Conservation (phyloP, 768 basidiomycete species). For the Termitomyces sp. region DNA sequence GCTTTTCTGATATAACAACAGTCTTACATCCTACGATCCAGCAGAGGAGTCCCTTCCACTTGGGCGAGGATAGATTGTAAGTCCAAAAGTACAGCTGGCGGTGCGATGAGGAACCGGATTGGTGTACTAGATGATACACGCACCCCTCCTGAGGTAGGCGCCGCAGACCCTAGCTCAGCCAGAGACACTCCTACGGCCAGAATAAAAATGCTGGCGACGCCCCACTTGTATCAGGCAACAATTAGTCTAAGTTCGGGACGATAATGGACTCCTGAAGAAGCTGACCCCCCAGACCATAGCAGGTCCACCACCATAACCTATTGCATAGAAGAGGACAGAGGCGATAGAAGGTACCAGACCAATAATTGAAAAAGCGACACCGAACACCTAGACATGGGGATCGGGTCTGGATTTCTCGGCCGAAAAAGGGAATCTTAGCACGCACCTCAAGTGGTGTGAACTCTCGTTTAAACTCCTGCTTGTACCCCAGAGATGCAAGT, state of each 20-base stretch:
- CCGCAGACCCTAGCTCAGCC: conserved; percentile 70
- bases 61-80: conserved; percentile 52
- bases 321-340: too few species aligned
- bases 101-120: not conserved
- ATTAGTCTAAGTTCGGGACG: not conserved
- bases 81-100: conserved; percentile 71
- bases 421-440: not conserved
- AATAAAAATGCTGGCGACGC: conserved; percentile 62
- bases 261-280: not conserved
- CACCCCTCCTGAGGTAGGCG: conserved; percentile 74
- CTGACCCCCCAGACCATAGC: conserved; percentile 58
- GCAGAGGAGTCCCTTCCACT: conserved; percentile 57
- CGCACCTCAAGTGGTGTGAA: conserved; percentile 50
- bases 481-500: conserved; percentile 40
- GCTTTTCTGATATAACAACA: conserved; percentile 17
- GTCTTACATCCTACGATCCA: conserved; percentile 69
- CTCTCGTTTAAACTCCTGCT: conserved; percentile 54
- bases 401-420: not conserved
- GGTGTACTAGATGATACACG: not conserved
- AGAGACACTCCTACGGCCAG: conserved; percentile 63
- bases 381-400: conserved; percentile 51
- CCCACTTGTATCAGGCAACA: conserved; percentile 42
- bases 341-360: too few species aligned
- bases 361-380: conserved; percentile 65
- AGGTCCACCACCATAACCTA: too few species aligned